Evolutionary conservation across 345 rosid species (phyloP).

Genomic region (Murraya paniculata): DNA sequence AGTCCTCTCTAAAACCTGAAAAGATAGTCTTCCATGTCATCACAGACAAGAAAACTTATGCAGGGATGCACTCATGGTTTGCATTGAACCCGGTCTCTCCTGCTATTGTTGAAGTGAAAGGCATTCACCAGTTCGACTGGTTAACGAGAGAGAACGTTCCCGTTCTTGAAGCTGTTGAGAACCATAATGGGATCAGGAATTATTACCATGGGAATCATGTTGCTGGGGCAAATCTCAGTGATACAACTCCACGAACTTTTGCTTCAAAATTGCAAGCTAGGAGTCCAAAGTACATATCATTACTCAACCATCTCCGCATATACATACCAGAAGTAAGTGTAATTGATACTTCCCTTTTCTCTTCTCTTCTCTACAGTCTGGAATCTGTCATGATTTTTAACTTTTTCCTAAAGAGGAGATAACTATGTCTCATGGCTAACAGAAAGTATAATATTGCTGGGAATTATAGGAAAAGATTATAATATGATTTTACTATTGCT

Average conservation of each 20-base stretch:
- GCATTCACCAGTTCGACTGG: slow-evolving; percentile 99
- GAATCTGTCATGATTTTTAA: slow-evolving; percentile 1
- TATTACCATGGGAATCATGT: slow-evolving; percentile 97
- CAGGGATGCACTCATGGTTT: slow-evolving; percentile 99
- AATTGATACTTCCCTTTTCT: slow-evolving; percentile 1
- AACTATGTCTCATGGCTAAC: neutral
- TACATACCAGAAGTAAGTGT: slow-evolving; percentile 90
- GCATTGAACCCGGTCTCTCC: slow-evolving; percentile 85
- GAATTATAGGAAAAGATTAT: neutral
- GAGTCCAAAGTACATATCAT: slow-evolving; percentile 98
- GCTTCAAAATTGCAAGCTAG: slow-evolving; percentile 97
- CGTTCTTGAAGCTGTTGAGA: slow-evolving; percentile 96
- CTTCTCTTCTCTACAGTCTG: neutral
- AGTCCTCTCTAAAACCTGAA: slow-evolving; percentile 81
- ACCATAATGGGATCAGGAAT: slow-evolving; percentile 71
- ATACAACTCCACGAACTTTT: slow-evolving; percentile 80
- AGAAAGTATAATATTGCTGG: neutral
- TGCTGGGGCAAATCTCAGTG: slow-evolving; percentile 78
- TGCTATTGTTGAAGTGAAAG: slow-evolving; percentile 91
- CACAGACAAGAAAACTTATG: slow-evolving; percentile 98
- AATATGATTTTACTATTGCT: neutral
- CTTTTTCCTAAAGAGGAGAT: neutral
- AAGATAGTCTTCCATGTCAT: slow-evolving; percentile 94
- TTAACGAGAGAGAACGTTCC: slow-evolving; percentile 99
- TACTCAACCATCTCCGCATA: slow-evolving; percentile 97